Evolutionary conservation across 2,329 filamentous ascomycete genomes (phyloP).

Genomic region (Boeremia exigua): DNA sequence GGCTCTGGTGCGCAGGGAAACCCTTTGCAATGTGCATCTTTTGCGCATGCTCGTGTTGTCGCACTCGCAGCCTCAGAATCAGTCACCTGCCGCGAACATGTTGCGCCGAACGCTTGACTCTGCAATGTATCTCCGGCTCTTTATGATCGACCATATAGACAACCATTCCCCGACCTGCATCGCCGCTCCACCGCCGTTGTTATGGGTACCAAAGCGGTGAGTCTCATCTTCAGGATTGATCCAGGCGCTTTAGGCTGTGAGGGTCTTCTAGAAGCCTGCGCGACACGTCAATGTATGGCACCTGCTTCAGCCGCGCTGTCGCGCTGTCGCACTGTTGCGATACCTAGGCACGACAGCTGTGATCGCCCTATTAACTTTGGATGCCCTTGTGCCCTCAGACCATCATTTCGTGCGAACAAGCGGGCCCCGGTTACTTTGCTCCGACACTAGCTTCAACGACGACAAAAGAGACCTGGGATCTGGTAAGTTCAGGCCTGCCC

Average conservation of each 20-base stretch:
- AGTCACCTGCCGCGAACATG: slow-evolving; percentile 12
- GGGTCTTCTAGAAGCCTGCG: slow-evolving; percentile 11
- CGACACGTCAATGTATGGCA: slow-evolving; percentile 28
- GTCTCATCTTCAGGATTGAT: slow-evolving; percentile 20
- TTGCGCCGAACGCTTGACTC: slow-evolving; percentile 13
- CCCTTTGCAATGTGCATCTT: slow-evolving; percentile 8
- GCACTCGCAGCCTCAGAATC: slow-evolving; percentile 14
- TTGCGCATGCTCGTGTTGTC: slow-evolving; percentile 8
- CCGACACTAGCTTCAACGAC: slow-evolving; percentile 13
- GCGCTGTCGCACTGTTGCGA: slow-evolving; percentile 14
- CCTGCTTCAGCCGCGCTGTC: slow-evolving; percentile 14
- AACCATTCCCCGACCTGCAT: slow-evolving; percentile 4
- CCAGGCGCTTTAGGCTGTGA: slow-evolving; percentile 13
- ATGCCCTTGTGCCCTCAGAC: slow-evolving; percentile 12
- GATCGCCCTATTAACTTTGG: slow-evolving; percentile 24
- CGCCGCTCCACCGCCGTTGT: slow-evolving; percentile 14
- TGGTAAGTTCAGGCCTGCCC: slow-evolving; percentile 15
- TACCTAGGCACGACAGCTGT: slow-evolving; percentile 30
- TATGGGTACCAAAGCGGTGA: slow-evolving; percentile 22
- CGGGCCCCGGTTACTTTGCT: slow-evolving; percentile 15
- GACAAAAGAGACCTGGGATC: slow-evolving; percentile 7
- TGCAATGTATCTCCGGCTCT: slow-evolving; percentile 12
- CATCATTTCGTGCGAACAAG: slow-evolving; percentile 21
- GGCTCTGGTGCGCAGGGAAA: slow-evolving; percentile 4
- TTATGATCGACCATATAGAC: slow-evolving; percentile 14